Evolutionary conservation across 108 stramenopile species (phyloP).

Genomic region (Parietichytrium sp.): DNA sequence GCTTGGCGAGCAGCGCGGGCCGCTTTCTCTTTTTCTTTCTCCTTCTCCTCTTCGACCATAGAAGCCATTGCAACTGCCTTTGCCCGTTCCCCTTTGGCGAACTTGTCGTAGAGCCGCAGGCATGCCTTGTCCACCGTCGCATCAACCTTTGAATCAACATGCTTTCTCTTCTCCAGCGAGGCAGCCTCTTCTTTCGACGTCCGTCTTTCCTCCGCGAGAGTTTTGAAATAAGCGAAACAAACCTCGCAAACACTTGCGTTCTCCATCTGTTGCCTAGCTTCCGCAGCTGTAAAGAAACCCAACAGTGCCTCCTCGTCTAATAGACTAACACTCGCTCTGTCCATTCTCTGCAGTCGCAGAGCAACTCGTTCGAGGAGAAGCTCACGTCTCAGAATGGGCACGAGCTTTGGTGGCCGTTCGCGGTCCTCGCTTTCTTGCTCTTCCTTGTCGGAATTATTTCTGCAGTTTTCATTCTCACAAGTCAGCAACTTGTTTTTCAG

Average conservation of each 20-base stretch:
- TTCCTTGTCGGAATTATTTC: too few species aligned
- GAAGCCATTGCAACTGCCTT: not conserved
- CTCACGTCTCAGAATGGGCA: not conserved
- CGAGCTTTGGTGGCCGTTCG: not conserved
- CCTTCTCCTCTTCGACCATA: too few species aligned
- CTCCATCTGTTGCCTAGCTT: not conserved
- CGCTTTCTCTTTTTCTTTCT: too few species aligned
- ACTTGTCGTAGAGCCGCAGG: conserved; percentile 33
- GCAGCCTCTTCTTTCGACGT: not conserved
- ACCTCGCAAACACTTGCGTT: conserved; percentile 15
- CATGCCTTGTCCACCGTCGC: conserved; percentile 11
- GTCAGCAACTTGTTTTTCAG: too few species aligned
- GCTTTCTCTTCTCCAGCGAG: not conserved
- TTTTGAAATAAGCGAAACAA: not conserved
- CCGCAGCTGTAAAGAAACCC: not conserved
- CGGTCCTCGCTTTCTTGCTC: not conserved
- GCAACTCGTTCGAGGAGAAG: not conserved
- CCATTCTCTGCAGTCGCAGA: not conserved
- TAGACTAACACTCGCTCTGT: too few species aligned
- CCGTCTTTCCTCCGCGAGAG: not conserved
- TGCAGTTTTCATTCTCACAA: not conserved
- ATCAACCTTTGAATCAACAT: too few species aligned
- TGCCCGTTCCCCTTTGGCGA: not conserved
- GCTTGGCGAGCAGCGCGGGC: too few species aligned
- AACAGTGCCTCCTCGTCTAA: not conserved